These are phyloP conservation scores for Eragrostis nindensis DNA, from an alignment of 176 grass and related monocot genomes.

Conservation along the genomic window DNA sequence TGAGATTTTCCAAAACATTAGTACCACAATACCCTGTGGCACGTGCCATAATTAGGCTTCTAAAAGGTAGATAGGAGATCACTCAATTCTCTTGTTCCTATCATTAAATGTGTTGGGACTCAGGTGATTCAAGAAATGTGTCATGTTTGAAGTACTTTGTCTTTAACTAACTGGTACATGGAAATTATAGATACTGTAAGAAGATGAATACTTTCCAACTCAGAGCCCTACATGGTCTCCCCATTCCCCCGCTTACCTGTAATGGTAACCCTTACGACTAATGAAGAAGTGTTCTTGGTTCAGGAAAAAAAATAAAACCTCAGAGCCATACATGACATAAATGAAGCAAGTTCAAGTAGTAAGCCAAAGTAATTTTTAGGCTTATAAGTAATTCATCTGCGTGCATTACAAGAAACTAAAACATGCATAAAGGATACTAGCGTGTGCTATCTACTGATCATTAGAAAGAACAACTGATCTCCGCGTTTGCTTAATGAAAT, in stretches of 20 bases:
- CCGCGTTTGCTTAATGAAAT: slow-evolving; percentile 24
- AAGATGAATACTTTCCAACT: slow-evolving; percentile 27
- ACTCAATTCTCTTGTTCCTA: neutral
- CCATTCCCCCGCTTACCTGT: neutral
- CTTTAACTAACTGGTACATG: slow-evolving; percentile 4
- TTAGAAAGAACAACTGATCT: slow-evolving; percentile 18
- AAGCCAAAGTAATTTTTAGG: neutral
- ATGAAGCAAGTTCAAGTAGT: slow-evolving; percentile 21
- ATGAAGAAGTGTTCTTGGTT: too few relatives aligned
- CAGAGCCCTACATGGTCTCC: neutral
- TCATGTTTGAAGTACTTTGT: slow-evolving; percentile 10
- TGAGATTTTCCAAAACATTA: too few relatives aligned
- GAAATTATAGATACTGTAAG: slow-evolving; percentile 21
- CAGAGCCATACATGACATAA: neutral
- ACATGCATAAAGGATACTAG: neutral
- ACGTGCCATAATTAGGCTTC: neutral
- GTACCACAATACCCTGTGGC: too few relatives aligned
- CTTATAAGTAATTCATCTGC: neutral
- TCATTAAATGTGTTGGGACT: neutral
- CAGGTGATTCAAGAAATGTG: slow-evolving; percentile 22
- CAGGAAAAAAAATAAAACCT: too few relatives aligned
- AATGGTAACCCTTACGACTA: too few relatives aligned
- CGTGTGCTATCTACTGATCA: too few relatives aligned
- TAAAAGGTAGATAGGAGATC: slow-evolving; percentile 4
- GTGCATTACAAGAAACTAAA: slow-evolving; percentile 17